Conservation (phyloP, 225 moss, liverwort and hornwort genomes). For the Physcomitrellopsis africana region DNA sequence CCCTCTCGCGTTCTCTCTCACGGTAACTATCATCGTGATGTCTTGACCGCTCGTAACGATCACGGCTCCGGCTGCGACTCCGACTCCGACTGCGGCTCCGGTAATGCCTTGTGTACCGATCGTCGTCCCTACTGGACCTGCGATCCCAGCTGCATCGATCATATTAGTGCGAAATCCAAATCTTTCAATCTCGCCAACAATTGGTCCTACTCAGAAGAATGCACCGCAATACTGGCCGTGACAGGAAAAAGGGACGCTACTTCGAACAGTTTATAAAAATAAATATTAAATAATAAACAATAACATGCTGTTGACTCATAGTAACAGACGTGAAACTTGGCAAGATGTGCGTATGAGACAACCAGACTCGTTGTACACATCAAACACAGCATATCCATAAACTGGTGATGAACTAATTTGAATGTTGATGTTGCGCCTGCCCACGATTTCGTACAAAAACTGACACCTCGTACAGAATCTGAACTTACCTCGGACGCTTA, state of each 20-base stretch:
- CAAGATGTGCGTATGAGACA: neutral
- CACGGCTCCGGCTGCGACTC: conserved; percentile 84
- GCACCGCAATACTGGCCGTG: neutral
- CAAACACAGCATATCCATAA: neutral
- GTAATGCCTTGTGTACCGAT: conserved; percentile 64
- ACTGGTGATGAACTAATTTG: neutral
- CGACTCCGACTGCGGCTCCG: conserved; percentile 77
- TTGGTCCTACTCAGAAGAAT: neutral
- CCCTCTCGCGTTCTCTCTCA: conserved; percentile 58
- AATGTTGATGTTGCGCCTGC: neutral
- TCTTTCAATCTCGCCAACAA: neutral
- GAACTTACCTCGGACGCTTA: conserved; percentile 65
- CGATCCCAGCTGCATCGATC: conserved; percentile 35
- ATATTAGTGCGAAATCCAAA: conserved; percentile 3
- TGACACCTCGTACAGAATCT: neutral
- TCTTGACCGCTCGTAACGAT: conserved; percentile 74
- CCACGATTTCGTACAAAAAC: neutral
- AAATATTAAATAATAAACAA: too few species aligned
- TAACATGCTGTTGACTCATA: neutral
- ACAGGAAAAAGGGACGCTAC: neutral
- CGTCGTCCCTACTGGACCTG: conserved; percentile 67
- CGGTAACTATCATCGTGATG: conserved; percentile 68
- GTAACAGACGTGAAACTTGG: neutral
- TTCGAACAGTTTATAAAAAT: too few species aligned
- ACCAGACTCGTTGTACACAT: conserved; percentile 3